A percentile compares a stretch with the other conserved stretches of the same genome.
Conservation (phyloP, 1,284 basidiomycete genomes). For the Tilletia indica region DNA sequence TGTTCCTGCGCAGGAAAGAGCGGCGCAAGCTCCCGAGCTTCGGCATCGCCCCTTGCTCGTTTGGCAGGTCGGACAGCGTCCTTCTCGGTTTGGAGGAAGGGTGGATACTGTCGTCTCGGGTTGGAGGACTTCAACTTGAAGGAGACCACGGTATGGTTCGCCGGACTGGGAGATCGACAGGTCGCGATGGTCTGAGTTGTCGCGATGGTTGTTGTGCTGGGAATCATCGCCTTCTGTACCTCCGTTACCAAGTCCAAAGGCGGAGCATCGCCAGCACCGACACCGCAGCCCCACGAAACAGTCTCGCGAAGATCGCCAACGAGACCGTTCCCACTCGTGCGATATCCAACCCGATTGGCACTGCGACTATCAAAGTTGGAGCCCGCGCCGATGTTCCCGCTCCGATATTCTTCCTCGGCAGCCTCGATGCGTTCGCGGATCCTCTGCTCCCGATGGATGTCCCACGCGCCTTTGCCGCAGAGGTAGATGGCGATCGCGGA, state of each 20-base stretch:
- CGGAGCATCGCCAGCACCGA: slow-evolving; percentile 16
- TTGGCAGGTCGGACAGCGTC: no score
- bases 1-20: no score
- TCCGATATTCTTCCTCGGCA: background rate
- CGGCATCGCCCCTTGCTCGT: no score
- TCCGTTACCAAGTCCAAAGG: slow-evolving; percentile 11
- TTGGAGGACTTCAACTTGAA: no score
- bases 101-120: no score
- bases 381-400: background rate
- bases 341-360: background rate
- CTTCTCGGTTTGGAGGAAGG: no score
- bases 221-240: no score
- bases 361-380: slow-evolving; percentile 7
- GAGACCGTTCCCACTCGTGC: background rate
- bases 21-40: no score
- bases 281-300: background rate
- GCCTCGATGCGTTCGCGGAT: slow-evolving; percentile 12
- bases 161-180: no score
- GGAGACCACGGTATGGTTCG: no score
- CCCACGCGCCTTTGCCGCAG: slow-evolving; percentile 44
- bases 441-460: slow-evolving; percentile 26
- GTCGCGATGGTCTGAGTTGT: no score
- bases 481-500: slow-evolving; percentile 49
- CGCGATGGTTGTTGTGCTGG: no score
- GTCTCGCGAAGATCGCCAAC: background rate